Base-by-base conservation (phyloP, 2,329 filamentous ascomycete species). In the Stachybotrys chartarum region DNA sequence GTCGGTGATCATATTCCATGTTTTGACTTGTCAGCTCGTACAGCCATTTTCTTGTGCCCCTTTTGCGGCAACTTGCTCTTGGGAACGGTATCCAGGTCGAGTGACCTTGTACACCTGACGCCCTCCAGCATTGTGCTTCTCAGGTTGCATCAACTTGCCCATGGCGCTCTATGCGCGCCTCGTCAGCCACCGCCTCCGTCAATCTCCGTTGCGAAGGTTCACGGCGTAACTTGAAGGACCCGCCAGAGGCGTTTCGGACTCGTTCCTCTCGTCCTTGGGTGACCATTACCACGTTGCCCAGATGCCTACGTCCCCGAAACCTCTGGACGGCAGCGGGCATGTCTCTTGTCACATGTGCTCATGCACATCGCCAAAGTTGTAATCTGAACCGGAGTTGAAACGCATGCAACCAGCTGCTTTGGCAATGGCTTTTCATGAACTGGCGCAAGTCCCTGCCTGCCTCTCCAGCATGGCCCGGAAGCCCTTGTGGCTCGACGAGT, bases 331-430 rank as follows among this genome's bases (percentile, higher is more conserved):
- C 35, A 42, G 35, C 35, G 8, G 35, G 35, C 35, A 42, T 10
- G 10, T 42, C 35, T 24, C 35, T 42, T 42, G 35, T 42, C 35
- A 53, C 12, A 42, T 42, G 14, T 10, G 10, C 35, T 42, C 35
- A 42, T 42, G 35, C 35, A 42, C 51, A 58, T 56, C 55, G 56
- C 55, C 59, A 60, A 55, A 56, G 59, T 61, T 62, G 53, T 58
- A 11, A 59, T 50, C 53, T 52, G 54, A 61, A 58, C 45, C 8
- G 5, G 35, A 10, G 35, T 42, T 42, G 35, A 42, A 14, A 10
- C 5, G 35, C 14, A 14, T 42, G 8, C 35, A 42, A 14, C 35
- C 35, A 42, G 35, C 8, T 42, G 10, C 35, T 42, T 10, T 3
- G 10, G 10, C 8, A 42, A 42, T 14, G 14, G 8, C 14, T 42